Evolutionary conservation across 768 basidiomycete genomes (phyloP).

Genomic region (Boletellus ananiceps): DNA sequence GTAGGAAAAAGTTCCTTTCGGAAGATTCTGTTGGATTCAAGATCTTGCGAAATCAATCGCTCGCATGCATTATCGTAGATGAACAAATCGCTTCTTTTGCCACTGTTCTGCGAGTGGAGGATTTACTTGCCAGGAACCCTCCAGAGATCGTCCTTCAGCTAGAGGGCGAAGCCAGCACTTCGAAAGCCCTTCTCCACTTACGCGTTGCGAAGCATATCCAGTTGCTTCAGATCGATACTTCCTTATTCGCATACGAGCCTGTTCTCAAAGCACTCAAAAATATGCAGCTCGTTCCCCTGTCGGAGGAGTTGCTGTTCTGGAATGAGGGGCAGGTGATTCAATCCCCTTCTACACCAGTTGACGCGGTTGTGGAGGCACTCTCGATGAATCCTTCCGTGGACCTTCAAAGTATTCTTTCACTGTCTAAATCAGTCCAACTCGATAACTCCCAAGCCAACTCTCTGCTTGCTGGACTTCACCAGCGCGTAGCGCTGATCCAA

Average conservation of each 20-base stretch:
- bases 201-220: constrained; percentile 34
- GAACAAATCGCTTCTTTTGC: constrained; percentile 49
- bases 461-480: constrained; percentile 50
- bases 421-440: constrained; percentile 40
- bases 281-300: constrained; percentile 43
- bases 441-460: constrained; percentile 48
- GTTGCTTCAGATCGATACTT: constrained; percentile 58
- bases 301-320: constrained; percentile 56
- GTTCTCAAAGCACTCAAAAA: constrained; percentile 55
- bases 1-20: constrained; percentile 37
- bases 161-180: constrained; percentile 39
- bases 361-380: constrained; percentile 28
- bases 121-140: constrained; percentile 41
- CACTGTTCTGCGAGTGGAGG: constrained; percentile 51
- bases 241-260: constrained; percentile 60
- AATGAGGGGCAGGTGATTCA: constrained; percentile 23
- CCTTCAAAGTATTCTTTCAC: constrained; percentile 35
- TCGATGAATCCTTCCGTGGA: constrained; percentile 33
- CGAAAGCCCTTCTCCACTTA: constrained; percentile 39
- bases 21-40: constrained; percentile 33
- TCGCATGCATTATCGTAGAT: constrained; percentile 51
- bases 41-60: constrained; percentile 50
- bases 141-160: constrained; percentile 55
- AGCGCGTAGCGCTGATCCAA: constrained; percentile 59
- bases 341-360: constrained; percentile 1